Percentiles rank a stretch among this genome's conserved stretches.
These are phyloP conservation scores for Pelargonium cotyledonis DNA, from an alignment of 441 rosid species.

Conservation along the genomic window DNA sequence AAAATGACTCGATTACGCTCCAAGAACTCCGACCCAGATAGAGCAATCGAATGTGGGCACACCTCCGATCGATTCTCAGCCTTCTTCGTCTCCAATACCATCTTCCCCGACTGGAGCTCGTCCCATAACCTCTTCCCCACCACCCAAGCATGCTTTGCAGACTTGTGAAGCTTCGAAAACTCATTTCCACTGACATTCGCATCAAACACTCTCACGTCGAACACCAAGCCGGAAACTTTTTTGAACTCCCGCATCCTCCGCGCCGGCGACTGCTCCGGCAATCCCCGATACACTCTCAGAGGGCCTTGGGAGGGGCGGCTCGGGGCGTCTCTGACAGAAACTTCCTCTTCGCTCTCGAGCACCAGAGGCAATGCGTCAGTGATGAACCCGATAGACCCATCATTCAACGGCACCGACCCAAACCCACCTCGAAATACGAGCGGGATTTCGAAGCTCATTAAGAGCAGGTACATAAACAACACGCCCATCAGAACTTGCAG, in stretches of 20 bases:
- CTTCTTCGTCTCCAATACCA: constrained; percentile 7
- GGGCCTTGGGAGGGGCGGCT: constrained; percentile 14
- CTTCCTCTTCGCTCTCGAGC: constrained; percentile 27
- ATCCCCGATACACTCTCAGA: not conserved
- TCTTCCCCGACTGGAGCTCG: constrained; percentile 28
- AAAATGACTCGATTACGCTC: constrained; percentile 38
- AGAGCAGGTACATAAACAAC: constrained; percentile 40
- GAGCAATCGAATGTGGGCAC: constrained; percentile 37
- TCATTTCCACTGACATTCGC: constrained; percentile 25
- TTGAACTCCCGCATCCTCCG: constrained; percentile 37
- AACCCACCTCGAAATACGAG: constrained; percentile 32
- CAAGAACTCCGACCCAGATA: constrained; percentile 35
- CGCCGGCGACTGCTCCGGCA: constrained; percentile 5
- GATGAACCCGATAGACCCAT: constrained; percentile 18
- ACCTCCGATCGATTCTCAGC: constrained; percentile 26
- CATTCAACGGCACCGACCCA: constrained; percentile 19
- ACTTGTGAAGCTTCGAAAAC: constrained; percentile 38
- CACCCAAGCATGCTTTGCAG: constrained; percentile 36
- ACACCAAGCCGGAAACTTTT: constrained; percentile 34
- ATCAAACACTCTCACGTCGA: constrained; percentile 36
- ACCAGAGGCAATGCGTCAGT: constrained; percentile 35
- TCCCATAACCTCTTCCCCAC: constrained; percentile 39
- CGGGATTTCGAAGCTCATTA: constrained; percentile 51
- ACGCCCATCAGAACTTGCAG: constrained; percentile 34
- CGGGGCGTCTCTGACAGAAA: constrained; percentile 23